Evolutionary conservation across 305 asterid species (phyloP).

Genomic region (Ruellia speciosa): DNA sequence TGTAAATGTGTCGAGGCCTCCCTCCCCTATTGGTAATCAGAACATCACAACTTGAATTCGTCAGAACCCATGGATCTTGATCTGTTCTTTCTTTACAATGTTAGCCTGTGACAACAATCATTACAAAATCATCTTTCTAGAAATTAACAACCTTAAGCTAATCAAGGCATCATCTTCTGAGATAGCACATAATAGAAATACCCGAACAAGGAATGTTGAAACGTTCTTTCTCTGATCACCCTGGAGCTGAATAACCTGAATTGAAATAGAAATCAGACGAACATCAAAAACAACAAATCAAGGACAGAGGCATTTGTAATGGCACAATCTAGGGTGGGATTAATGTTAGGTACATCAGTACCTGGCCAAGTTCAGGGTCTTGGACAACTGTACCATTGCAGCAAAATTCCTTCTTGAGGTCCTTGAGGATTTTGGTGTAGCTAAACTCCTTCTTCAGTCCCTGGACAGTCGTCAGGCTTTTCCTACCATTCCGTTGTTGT

Average conservation of each 20-base stretch:
- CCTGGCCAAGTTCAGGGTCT: constrained; percentile 92
- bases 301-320: neutral
- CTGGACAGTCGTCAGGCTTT: constrained; percentile 81
- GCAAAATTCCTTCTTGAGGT: neutral
- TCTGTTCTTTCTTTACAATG: constrained; percentile 81
- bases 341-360: constrained; percentile 7
- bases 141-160: too few species aligned
- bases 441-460: neutral
- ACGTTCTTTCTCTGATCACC: constrained; percentile 94
- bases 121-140: neutral
- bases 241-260: constrained; percentile 80
- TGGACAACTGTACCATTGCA: constrained; percentile 78
- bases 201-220: constrained; percentile 78
- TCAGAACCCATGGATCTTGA: constrained; percentile 89
- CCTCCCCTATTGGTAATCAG: too few species aligned
- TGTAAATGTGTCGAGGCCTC: too few species aligned
- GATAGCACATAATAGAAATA: constrained; percentile 12
- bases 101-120: constrained; percentile 43
- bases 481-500: constrained; percentile 84
- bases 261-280: too few species aligned
- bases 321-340: too few species aligned
- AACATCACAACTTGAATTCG: too few species aligned
- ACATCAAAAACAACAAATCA: neutral
- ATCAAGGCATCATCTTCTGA: neutral
- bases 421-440: neutral